These are phyloP conservation scores for Eragrostis nindensis DNA, from an alignment of 176 grass and related monocot species.

Conservation along the genomic window DNA sequence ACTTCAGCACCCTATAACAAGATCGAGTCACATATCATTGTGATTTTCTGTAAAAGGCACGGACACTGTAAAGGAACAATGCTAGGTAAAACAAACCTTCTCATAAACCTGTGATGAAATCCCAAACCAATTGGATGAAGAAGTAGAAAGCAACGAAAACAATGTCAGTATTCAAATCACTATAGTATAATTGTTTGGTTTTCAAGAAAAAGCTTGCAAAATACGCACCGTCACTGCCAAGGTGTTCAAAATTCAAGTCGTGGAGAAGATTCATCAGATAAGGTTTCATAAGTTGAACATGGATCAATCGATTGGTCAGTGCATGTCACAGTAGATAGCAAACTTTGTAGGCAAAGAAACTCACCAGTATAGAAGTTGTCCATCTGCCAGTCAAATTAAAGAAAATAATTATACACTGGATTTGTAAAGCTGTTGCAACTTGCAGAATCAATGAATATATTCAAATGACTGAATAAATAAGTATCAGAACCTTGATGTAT, in stretches of 20 bases:
- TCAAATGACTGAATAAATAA: conserved; percentile 31
- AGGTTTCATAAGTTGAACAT: conserved; percentile 23
- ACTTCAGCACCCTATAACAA: conserved; percentile 95
- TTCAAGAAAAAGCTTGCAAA: conserved; percentile 26
- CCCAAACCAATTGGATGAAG: conserved; percentile 36
- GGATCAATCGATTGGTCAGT: conserved; percentile 1
- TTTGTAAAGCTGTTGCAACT: conserved; percentile 4
- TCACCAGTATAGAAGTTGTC: conserved; percentile 95
- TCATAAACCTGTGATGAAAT: conserved; percentile 84
- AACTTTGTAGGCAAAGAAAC: conserved; percentile 41
- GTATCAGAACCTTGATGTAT: conserved; percentile 85
- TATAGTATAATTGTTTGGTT: not conserved
- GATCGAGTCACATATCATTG: conserved; percentile 28
- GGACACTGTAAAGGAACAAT: conserved; percentile 31
- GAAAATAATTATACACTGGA: conserved; percentile 29
- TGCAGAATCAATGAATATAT: conserved; percentile 30
- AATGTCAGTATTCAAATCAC: conserved; percentile 37
- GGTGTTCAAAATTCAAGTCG: conserved; percentile 21
- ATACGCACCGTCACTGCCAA: conserved; percentile 74
- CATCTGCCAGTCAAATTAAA: conserved; percentile 86
- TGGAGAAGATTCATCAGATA: conserved; percentile 41
- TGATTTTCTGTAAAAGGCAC: conserved; percentile 19
- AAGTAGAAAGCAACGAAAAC: conserved; percentile 29
- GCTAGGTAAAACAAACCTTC: conserved; percentile 60
- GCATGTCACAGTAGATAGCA: conserved; percentile 11